Conservation (phyloP, 2,329 filamentous ascomycete genomes). For the Tolypocladium sp. region DNA sequence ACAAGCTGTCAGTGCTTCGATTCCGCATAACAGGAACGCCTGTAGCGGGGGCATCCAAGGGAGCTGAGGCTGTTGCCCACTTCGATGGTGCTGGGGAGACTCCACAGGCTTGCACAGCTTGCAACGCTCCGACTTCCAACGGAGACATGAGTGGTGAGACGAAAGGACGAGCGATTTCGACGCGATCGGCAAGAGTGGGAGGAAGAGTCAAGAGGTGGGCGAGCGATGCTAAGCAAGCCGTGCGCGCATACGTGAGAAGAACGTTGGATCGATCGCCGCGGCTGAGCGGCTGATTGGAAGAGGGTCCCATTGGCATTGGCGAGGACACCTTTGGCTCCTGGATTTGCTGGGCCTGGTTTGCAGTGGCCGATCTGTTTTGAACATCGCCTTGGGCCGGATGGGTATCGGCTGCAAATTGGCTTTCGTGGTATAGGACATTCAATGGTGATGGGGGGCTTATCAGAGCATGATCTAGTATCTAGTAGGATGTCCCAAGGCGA, state of each 20-base stretch:
- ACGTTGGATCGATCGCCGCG: constrained; percentile 20
- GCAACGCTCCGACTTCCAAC: neutral
- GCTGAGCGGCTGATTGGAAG: constrained; percentile 6
- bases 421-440: neutral
- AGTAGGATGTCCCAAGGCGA: neutral
- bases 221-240: constrained; percentile 19
- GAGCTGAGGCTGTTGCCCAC: constrained; percentile 1
- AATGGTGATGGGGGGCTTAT: neutral
- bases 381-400: constrained; percentile 2
- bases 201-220: constrained; percentile 24
- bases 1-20: constrained; percentile 21
- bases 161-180: constrained; percentile 4
- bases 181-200: constrained; percentile 11
- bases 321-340: neutral
- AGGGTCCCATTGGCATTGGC: neutral
- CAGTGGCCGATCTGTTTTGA: constrained; percentile 1
- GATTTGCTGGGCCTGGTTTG: neutral
- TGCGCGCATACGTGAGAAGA: constrained; percentile 22
- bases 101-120: neutral
- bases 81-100: constrained; percentile 1
- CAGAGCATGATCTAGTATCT: neutral
- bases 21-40: constrained; percentile 11
- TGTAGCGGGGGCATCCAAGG: constrained; percentile 6
- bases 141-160: neutral
- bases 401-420: neutral